Evolutionary conservation across 2,329 filamentous ascomycete genomes (phyloP).

Genomic region (Penicillium freii): DNA sequence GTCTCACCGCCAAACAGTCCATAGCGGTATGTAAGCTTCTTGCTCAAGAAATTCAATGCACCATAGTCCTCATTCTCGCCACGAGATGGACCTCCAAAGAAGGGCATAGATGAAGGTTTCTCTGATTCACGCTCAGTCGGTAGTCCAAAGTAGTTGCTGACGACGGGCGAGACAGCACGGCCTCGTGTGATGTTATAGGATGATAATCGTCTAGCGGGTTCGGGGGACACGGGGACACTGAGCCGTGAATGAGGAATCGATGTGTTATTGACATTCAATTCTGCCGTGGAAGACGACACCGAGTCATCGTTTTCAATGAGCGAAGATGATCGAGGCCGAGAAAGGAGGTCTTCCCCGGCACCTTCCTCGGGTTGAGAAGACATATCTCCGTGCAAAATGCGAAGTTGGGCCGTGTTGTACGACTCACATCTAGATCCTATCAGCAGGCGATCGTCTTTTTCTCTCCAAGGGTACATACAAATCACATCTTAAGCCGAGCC

Average conservation of each 20-base stretch:
- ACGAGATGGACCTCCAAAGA: constrained; percentile 24
- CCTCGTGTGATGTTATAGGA: constrained; percentile 40
- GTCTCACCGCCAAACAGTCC: constrained; percentile 34
- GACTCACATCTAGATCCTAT: constrained; percentile 42
- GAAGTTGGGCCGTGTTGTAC: constrained; percentile 48
- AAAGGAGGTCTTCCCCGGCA: constrained; percentile 15
- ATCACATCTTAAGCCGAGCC: constrained; percentile 86
- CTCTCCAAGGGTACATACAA: constrained; percentile 39
- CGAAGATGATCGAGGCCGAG: constrained; percentile 30
- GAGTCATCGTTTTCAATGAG: constrained; percentile 26
- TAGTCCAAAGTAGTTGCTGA: constrained; percentile 48
- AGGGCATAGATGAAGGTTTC: constrained; percentile 31
- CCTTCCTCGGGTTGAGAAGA: constrained; percentile 27
- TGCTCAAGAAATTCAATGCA: constrained; percentile 56
- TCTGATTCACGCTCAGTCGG: constrained; percentile 34
- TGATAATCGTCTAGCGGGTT: constrained; percentile 26
- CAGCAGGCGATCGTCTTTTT: constrained; percentile 5
- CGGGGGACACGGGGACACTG: constrained; percentile 20
- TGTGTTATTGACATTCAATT: constrained; percentile 31
- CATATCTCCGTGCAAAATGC: constrained; percentile 37
- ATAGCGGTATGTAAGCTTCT: constrained; percentile 44
- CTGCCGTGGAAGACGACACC: constrained; percentile 21
- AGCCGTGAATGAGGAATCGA: constrained; percentile 26
- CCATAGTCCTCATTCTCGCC: constrained; percentile 47
- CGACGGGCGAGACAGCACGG: constrained; percentile 43